Evolutionary conservation across 2,329 filamentous ascomycete species (phyloP).

Genomic region (Dactylellina cionopaga): DNA sequence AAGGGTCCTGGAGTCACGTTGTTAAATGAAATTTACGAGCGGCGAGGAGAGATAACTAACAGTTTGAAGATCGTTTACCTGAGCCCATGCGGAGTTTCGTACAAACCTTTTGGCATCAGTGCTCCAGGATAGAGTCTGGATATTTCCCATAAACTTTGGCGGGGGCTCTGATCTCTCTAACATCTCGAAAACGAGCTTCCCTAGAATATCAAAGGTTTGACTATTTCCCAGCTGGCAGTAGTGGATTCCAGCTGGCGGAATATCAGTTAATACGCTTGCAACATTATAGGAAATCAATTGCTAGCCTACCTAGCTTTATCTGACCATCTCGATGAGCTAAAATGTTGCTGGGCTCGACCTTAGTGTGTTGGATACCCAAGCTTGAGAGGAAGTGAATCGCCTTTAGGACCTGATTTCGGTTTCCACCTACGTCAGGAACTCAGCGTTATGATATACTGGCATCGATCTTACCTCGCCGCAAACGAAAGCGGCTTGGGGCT

Average conservation of each 20-base stretch:
- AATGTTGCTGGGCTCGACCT: neutral
- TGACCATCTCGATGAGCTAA: neutral
- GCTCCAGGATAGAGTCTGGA: neutral
- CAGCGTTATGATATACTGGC: too few relatives aligned
- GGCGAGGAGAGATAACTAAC: too few relatives aligned
- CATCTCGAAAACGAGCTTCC: conserved; percentile 3
- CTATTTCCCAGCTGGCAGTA: neutral
- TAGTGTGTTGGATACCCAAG: neutral
- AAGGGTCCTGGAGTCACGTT: too few relatives aligned
- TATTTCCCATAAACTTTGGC: neutral
- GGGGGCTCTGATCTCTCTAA: conserved; percentile 4
- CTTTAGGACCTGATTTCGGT: neutral
- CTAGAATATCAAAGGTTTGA: neutral
- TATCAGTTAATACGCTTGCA: neutral
- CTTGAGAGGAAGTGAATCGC: neutral
- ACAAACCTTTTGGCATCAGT: neutral
- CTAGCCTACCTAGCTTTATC: neutral
- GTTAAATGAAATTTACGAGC: too few relatives aligned
- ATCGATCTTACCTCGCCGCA: conserved; percentile 5
- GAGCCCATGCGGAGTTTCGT: conserved; percentile 3
- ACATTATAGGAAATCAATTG: neutral
- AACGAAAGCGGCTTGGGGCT: neutral
- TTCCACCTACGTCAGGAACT: too few relatives aligned
- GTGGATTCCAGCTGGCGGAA: neutral
- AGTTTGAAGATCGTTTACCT: neutral